These are phyloP conservation scores for Aspergillus bridgeri DNA, from an alignment of 495 filamentous ascomycete genomes.

Conservation along the genomic window DNA sequence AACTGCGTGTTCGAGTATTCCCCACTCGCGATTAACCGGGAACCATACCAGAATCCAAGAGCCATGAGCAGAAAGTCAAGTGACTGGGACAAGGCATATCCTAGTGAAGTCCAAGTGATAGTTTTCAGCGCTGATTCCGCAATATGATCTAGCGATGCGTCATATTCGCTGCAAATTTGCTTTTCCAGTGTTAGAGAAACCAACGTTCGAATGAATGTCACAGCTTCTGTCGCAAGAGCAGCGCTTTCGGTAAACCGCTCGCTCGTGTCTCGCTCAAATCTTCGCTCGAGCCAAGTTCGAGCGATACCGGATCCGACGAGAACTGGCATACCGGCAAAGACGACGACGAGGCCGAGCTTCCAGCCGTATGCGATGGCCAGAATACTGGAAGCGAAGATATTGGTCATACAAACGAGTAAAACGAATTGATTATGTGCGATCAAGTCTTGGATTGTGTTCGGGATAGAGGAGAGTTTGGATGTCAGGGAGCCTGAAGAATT, in stretches of 20 bases:
- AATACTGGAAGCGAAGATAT: slow-evolving; percentile 45
- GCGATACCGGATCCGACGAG: slow-evolving; percentile 47
- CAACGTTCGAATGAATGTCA: slow-evolving; percentile 49
- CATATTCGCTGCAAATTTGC: slow-evolving; percentile 42
- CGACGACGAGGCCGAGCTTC: slow-evolving; percentile 55
- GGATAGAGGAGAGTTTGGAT: slow-evolving; percentile 48
- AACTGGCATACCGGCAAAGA: slow-evolving; percentile 46
- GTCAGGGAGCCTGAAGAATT: slow-evolving; percentile 43
- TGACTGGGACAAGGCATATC: slow-evolving; percentile 15
- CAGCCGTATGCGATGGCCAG: slow-evolving; percentile 51
- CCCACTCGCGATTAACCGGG: slow-evolving; percentile 36
- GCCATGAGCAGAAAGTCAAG: slow-evolving; percentile 38
- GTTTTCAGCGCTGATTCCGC: too few relatives aligned
- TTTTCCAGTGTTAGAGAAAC: slow-evolving; percentile 46
- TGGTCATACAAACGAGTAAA: slow-evolving; percentile 32
- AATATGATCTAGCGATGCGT: too few relatives aligned
- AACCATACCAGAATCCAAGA: slow-evolving; percentile 50
- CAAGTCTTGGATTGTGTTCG: slow-evolving; percentile 54
- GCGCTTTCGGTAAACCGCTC: slow-evolving; percentile 47
- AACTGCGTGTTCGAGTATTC: slow-evolving; percentile 49
- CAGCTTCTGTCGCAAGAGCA: slow-evolving; percentile 49
- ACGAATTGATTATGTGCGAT: slow-evolving; percentile 32
- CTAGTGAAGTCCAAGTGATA: too few relatives aligned
- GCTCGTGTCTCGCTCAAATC: too few relatives aligned
- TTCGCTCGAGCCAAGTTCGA: slow-evolving; percentile 37